These are phyloP conservation scores for Neofusicoccum parvum DNA, from an alignment of 2,329 filamentous ascomycete species.

Conservation along the genomic window DNA sequence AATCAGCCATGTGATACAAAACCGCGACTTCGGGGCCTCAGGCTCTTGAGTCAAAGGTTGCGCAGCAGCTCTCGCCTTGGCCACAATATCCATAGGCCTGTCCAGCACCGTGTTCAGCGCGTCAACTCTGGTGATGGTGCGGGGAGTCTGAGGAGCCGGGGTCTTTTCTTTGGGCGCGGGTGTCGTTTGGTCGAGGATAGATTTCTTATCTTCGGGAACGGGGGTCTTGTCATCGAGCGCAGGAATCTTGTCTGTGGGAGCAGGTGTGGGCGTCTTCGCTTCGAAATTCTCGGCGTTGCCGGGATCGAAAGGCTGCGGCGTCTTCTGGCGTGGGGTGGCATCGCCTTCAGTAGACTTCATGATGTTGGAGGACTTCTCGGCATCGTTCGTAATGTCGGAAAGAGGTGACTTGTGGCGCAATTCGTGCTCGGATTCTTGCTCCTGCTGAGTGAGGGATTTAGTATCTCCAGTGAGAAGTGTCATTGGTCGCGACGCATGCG, in stretches of 20 bases:
- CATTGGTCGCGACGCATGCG: background rate
- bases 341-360: conserved; percentile 6
- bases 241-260: conserved; percentile 31
- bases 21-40: conserved; percentile 76
- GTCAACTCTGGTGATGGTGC: conserved; percentile 69
- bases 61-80: conserved; percentile 75
- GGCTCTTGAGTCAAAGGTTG: conserved; percentile 70
- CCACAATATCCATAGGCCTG: conserved; percentile 89
- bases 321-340: conserved; percentile 10
- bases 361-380: conserved; percentile 16
- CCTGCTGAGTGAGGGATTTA: background rate
- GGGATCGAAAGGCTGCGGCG: background rate
- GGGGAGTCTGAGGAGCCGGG: conserved; percentile 45
- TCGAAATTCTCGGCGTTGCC: background rate
- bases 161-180: conserved; percentile 49
- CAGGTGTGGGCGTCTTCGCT: background rate
- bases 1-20: conserved; percentile 89
- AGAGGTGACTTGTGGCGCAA: conserved; percentile 15
- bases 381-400: conserved; percentile 14
- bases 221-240: conserved; percentile 54
- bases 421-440: conserved; percentile 14
- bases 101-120: conserved; percentile 73
- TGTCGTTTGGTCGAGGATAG: conserved; percentile 49
- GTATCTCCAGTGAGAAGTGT: background rate
- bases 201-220: conserved; percentile 50